phyloP scores from a whole-genome alignment of 1,284 basidiomycete genomes.

The Amylostereum areolatum region DNA sequence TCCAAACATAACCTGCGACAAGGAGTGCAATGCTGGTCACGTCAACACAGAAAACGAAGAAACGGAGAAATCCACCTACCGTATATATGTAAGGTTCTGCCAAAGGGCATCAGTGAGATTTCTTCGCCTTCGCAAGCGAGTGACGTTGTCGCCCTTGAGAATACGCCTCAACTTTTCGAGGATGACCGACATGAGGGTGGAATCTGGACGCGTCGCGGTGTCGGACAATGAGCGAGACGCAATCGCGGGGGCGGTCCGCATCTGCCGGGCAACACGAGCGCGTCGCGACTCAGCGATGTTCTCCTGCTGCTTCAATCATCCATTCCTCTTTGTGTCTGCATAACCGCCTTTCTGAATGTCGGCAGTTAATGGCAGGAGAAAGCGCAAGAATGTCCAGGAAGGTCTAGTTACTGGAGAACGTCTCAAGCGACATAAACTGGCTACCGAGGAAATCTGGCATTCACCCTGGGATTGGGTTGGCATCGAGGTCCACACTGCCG shows the following conservation, averaged over 20 bases:
- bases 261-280: no score
- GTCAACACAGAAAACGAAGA: not conserved
- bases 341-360: no score
- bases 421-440: constrained; percentile 50
- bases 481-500: constrained; percentile 47
- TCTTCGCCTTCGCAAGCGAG: constrained; percentile 23
- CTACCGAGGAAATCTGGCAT: constrained; percentile 29
- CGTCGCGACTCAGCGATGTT: no score
- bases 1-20: constrained; percentile 66
- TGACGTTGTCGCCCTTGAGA: constrained; percentile 21
- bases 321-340: no score
- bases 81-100: constrained; percentile 18
- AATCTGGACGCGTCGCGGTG: no score
- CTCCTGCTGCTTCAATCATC: no score
- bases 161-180: not conserved
- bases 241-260: no score
- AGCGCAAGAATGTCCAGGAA: not conserved
- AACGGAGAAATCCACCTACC: constrained; percentile 19
- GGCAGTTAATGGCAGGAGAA: not conserved
- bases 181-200: not conserved
- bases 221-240: no score
- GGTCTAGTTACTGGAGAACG: constrained; percentile 55
- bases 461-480: constrained; percentile 76
- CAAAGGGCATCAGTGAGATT: constrained; percentile 2
- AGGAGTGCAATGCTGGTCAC: constrained; percentile 48